Percentiles rank a stretch among this genome's conserved stretches.
These are phyloP conservation scores for Diaporthe sp. DNA, from an alignment of 2,329 filamentous ascomycete species.

Conservation along the genomic window DNA sequence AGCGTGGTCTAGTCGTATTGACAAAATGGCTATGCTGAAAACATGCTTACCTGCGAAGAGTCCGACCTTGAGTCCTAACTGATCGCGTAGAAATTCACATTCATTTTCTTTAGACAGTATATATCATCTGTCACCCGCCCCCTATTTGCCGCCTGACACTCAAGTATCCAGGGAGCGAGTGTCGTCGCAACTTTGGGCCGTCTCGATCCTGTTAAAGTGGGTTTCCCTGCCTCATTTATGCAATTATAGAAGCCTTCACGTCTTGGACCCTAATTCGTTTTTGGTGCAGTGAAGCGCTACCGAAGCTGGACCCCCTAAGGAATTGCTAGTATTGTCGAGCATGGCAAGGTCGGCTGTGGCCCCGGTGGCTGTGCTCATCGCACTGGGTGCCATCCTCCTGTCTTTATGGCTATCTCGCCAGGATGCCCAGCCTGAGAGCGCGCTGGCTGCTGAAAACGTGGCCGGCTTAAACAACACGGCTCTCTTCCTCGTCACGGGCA, in stretches of 20 bases:
- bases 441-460: not conserved
- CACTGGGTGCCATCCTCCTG: not conserved
- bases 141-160: not conserved
- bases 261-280: not conserved
- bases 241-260: not conserved
- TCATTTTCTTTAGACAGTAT: not conserved
- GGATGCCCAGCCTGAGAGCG: not conserved
- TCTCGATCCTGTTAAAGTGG: not conserved
- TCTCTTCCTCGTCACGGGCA: slow-evolving; percentile 48
- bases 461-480: slow-evolving; percentile 49
- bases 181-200: not conserved
- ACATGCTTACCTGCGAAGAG: not conserved
- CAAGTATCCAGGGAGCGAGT: not conserved
- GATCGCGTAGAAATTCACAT: not conserved
- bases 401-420: not conserved
- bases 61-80: not conserved
- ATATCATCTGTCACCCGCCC: not conserved
- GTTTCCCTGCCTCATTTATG: not conserved
- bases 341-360: not conserved
- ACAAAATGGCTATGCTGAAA: not conserved
- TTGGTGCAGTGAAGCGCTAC: not conserved
- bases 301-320: not conserved
- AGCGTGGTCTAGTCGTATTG: not conserved
- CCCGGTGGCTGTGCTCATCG: not conserved
- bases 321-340: not conserved